Conservation (phyloP, 306 rosid genomes). For the Quercus variabilis region DNA sequence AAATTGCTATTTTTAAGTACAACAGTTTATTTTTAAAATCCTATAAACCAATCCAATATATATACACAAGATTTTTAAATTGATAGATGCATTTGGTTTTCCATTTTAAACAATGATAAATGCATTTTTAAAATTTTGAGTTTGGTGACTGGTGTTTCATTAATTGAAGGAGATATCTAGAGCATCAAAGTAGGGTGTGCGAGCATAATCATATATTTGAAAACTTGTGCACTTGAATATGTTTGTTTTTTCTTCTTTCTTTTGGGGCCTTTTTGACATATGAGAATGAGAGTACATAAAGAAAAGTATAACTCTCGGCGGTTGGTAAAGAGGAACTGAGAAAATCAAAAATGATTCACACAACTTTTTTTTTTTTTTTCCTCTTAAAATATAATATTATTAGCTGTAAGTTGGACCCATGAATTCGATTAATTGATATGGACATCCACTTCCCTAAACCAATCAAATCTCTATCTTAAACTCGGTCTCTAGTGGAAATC, state of each 20-base stretch:
- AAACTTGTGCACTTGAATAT: conserved; percentile 42
- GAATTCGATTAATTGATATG: conserved; percentile 11
- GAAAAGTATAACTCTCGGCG: neutral
- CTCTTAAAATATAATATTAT: conserved; percentile 6
- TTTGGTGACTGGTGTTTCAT: conserved; percentile 24
- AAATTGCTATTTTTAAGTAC: too few relatives aligned
- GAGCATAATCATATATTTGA: conserved; percentile 35
- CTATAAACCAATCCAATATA: too few relatives aligned
- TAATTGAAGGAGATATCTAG: conserved; percentile 6
- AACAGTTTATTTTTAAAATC: too few relatives aligned
- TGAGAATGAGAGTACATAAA: neutral
- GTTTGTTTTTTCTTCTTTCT: conserved; percentile 14
- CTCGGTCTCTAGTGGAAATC: neutral
- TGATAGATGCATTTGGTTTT: conserved; percentile 12
- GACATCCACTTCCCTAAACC: conserved; percentile 21
- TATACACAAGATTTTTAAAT: neutral
- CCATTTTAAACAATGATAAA: neutral
- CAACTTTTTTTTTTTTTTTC: conserved; percentile 27
- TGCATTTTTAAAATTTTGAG: conserved; percentile 1
- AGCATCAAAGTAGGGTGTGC: conserved; percentile 2
- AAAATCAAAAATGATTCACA: conserved; percentile 26
- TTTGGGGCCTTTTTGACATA: conserved; percentile 36
- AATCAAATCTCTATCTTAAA: neutral
- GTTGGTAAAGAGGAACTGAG: conserved; percentile 34
- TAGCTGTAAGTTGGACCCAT: conserved; percentile 23